These are phyloP conservation scores for Cerioporus squamosus DNA, from an alignment of 1,284 basidiomycete genomes.

Conservation along the genomic window DNA sequence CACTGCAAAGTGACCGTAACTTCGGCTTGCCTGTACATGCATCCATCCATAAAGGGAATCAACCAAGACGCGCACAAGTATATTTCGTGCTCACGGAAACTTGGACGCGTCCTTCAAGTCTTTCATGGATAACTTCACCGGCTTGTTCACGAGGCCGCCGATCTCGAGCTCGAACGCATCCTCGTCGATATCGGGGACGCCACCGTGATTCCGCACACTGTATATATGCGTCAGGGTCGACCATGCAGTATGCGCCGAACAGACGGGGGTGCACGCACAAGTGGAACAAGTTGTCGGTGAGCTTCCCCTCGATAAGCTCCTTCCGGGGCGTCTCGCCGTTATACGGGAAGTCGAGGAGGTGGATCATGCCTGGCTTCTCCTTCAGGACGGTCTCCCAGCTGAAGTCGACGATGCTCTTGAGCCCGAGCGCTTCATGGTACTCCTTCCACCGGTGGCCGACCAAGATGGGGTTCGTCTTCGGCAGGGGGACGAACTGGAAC, in stretches of 20 bases:
- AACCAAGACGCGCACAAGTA: neutral
- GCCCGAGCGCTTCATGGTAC: conserved; percentile 55
- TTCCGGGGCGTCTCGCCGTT: conserved; percentile 53
- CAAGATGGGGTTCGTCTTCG: conserved; percentile 55
- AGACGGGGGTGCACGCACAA: conserved; percentile 39
- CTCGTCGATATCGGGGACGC: conserved; percentile 49
- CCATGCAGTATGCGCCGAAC: neutral
- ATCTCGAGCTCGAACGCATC: conserved; percentile 51
- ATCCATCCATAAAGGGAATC: neutral
- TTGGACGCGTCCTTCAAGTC: conserved; percentile 50
- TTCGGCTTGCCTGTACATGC: conserved; percentile 44
- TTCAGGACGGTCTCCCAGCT: conserved; percentile 58
- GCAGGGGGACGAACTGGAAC: conserved; percentile 54
- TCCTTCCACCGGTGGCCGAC: conserved; percentile 59
- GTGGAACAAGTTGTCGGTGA: conserved; percentile 52
- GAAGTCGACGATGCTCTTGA: conserved; percentile 49
- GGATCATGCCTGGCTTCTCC: conserved; percentile 58
- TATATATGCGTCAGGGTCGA: neutral
- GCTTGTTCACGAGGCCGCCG: conserved; percentile 51
- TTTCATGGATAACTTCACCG: conserved; percentile 47
- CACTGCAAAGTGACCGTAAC: conserved; percentile 60
- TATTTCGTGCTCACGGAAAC: conserved; percentile 45
- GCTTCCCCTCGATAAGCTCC: conserved; percentile 46
- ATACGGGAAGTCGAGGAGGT: conserved; percentile 57
- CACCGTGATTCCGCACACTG: conserved; percentile 54